Conservation (phyloP, 208 protist genomes). For the Trypanosoma lewisi region DNA sequence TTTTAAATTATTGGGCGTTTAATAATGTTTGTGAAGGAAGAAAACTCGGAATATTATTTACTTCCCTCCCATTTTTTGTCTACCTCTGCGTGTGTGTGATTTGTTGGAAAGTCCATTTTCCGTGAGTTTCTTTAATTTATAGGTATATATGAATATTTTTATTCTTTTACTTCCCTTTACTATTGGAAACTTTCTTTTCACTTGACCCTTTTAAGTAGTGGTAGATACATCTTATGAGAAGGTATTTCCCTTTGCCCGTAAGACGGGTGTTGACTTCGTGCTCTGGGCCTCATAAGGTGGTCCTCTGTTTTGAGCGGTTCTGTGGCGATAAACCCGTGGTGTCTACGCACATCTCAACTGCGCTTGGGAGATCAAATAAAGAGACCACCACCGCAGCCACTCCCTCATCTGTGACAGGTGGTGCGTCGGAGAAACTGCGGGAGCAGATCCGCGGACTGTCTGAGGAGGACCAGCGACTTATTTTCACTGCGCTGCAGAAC, state of each 20-base stretch:
- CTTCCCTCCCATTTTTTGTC: too few relatives aligned
- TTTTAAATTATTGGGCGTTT: too few relatives aligned
- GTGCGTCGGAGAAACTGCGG: conserved; percentile 21
- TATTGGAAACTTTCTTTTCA: conserved; percentile 4
- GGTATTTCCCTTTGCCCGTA: conserved; percentile 1
- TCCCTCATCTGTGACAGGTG: conserved; percentile 1
- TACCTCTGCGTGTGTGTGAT: neutral
- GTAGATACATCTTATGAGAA: neutral
- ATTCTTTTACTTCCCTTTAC: conserved; percentile 1
- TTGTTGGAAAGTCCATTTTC: neutral
- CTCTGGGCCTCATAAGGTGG: neutral
- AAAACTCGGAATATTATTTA: conserved; percentile 8
- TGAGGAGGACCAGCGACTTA: conserved; percentile 55
- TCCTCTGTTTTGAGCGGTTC: conserved; percentile 8
- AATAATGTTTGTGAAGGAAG: too few relatives aligned
- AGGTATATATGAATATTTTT: conserved; percentile 11
- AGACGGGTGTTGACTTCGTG: neutral
- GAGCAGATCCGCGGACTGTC: conserved; percentile 50
- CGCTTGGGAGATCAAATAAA: neutral
- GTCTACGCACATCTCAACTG: neutral
- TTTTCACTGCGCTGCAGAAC: conserved; percentile 50
- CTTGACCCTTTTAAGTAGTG: too few relatives aligned
- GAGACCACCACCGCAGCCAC: too few relatives aligned
- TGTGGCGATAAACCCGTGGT: conserved; percentile 1
- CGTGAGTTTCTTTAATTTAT: conserved; percentile 1